Evolutionary conservation across 2,329 filamentous ascomycete genomes (phyloP).

Genomic region (Aspergillus unguis): DNA sequence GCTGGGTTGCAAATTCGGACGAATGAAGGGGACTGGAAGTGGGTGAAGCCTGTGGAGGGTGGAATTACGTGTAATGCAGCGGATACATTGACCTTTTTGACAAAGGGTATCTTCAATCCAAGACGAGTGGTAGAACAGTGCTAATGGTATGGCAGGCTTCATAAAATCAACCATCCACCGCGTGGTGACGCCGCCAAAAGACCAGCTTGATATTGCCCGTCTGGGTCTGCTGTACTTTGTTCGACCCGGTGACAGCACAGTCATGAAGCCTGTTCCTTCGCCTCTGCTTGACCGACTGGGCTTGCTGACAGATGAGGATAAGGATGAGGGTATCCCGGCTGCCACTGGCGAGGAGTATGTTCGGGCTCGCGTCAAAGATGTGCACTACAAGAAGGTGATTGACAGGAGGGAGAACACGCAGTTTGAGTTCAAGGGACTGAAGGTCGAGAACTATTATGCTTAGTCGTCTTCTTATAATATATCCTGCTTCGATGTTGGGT

Average conservation of each 20-base stretch:
- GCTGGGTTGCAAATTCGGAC: constrained; percentile 55
- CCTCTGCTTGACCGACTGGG: constrained; percentile 34
- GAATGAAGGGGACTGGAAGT: constrained; percentile 48
- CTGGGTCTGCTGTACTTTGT: constrained; percentile 44
- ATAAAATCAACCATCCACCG: constrained; percentile 47
- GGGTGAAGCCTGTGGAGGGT: constrained; percentile 48
- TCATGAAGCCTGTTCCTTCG: constrained; percentile 29
- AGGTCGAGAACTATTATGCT: constrained; percentile 37
- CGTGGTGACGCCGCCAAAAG: constrained; percentile 44
- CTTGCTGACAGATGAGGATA: constrained; percentile 11
- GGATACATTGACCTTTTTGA: constrained; percentile 49
- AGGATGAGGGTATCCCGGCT: constrained; percentile 21
- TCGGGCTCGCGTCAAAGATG: constrained; percentile 46
- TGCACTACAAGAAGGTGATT: constrained; percentile 46
- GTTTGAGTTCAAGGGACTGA: constrained; percentile 45
- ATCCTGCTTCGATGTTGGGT: no score
- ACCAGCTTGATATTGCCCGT: constrained; percentile 41
- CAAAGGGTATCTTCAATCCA: constrained; percentile 36
- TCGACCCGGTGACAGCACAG: constrained; percentile 34
- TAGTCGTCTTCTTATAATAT: background rate
- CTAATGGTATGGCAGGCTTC: constrained; percentile 21
- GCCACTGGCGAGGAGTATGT: constrained; percentile 47
- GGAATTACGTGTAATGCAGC: constrained; percentile 53
- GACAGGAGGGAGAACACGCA: constrained; percentile 45
- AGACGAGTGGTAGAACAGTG: no score